phyloP scores from a whole-genome alignment of 768 basidiomycete genomes.

The Boletus tylopilopsis region DNA sequence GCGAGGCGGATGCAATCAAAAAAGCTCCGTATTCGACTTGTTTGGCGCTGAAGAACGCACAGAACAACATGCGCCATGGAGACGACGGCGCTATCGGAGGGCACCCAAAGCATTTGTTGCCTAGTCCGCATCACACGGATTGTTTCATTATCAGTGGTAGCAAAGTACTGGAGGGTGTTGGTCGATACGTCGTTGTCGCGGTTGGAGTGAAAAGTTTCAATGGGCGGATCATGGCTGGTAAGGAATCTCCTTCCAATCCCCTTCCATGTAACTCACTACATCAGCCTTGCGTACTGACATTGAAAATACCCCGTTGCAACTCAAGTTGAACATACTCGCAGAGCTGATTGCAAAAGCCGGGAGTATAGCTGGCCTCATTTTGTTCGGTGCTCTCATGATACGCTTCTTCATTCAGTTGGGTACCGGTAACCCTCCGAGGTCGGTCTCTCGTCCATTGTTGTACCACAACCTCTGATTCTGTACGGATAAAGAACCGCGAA shows the following conservation, averaged over 20 bases:
- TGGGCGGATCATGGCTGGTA: constrained; percentile 97
- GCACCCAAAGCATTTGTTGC: constrained; percentile 6
- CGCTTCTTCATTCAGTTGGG: constrained; percentile 90
- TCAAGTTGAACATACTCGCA: constrained; percentile 91
- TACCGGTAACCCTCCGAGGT: constrained; percentile 54
- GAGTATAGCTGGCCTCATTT: constrained; percentile 69
- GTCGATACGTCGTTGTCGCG: constrained; percentile 86
- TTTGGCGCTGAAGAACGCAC: constrained; percentile 44
- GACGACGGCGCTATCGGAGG: constrained; percentile 26
- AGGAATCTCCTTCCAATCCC: neutral
- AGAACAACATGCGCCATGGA: constrained; percentile 10
- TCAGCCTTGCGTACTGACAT: constrained; percentile 81
- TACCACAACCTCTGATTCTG: constrained; percentile 7
- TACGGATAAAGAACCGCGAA: constrained; percentile 51
- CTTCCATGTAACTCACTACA: neutral
- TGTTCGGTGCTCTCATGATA: constrained; percentile 87
- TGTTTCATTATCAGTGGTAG: constrained; percentile 90
- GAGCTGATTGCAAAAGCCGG: constrained; percentile 94
- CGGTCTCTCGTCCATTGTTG: constrained; percentile 6
- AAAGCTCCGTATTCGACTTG: constrained; percentile 80
- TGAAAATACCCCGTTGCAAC: constrained; percentile 89
- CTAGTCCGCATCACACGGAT: constrained; percentile 58
- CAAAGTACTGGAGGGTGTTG: constrained; percentile 94
- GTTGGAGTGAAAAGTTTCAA: constrained; percentile 94
- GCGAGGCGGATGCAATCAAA: constrained; percentile 93